Evolutionary conservation across 2,329 filamentous ascomycete genomes (phyloP).

Genomic region (Fusarium kyushuense): DNA sequence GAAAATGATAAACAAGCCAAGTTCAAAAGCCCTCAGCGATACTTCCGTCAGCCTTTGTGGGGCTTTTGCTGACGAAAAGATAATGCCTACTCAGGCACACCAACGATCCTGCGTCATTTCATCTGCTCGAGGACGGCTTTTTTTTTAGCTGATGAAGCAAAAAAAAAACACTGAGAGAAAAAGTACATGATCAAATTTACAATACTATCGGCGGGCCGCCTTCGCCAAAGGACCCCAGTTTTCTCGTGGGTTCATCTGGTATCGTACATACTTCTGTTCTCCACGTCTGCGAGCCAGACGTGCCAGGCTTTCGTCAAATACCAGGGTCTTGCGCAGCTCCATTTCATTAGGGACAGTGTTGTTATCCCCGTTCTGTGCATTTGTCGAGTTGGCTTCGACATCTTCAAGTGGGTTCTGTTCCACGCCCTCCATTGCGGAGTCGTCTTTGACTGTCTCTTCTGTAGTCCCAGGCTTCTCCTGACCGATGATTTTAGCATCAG

Average conservation of each 20-base stretch:
- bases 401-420: slow-evolving; percentile 34
- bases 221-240: slow-evolving; percentile 91
- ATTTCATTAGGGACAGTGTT: slow-evolving; percentile 41
- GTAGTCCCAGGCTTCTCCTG: slow-evolving; percentile 49
- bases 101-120: slow-evolving; percentile 19
- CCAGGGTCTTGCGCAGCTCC: slow-evolving; percentile 68
- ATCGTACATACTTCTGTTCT: slow-evolving; percentile 80
- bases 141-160: slow-evolving; percentile 13
- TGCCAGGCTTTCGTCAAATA: slow-evolving; percentile 84
- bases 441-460: slow-evolving; percentile 32
- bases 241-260: slow-evolving; percentile 88
- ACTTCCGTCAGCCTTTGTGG: slow-evolving; percentile 35
- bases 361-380: slow-evolving; percentile 41
- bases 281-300: slow-evolving; percentile 74
- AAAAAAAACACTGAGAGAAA: not conserved
- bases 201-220: slow-evolving; percentile 59
- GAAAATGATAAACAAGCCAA: slow-evolving; percentile 22
- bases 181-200: slow-evolving; percentile 5
- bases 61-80: slow-evolving; percentile 37
- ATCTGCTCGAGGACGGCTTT: slow-evolving; percentile 15
- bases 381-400: not conserved
- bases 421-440: slow-evolving; percentile 58
- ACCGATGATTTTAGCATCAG: slow-evolving; percentile 52
- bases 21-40: slow-evolving; percentile 21
- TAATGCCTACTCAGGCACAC: slow-evolving; percentile 11